phyloP scores from a whole-genome alignment of 176 grass and related monocot species.

The Oropetium thomaeum region DNA sequence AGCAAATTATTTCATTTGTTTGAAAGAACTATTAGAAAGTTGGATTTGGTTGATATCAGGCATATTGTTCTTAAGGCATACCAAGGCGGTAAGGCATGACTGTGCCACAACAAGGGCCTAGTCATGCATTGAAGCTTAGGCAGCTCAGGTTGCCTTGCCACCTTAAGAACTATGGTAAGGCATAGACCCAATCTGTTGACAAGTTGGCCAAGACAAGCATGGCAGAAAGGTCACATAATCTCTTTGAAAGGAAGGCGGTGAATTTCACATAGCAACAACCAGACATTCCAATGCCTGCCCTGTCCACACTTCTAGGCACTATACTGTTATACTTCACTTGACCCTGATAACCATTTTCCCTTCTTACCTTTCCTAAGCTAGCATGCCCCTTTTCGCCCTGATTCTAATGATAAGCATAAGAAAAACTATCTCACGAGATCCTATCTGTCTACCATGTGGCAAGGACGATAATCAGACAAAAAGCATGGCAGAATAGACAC shows the following conservation, averaged over 20 bases:
- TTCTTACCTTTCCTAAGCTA: not conserved
- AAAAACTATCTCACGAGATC: not conserved
- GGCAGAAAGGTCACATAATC: not conserved
- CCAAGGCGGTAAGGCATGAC: not conserved
- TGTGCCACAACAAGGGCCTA: not conserved
- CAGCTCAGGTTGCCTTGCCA: not conserved
- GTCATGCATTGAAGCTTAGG: not conserved
- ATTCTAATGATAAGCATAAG: not conserved
- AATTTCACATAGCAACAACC: not conserved
- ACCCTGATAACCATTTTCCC: not conserved
- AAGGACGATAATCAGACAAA: not conserved
- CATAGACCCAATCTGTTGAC: not conserved
- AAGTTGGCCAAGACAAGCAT: not conserved
- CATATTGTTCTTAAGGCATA: not conserved
- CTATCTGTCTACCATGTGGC: not conserved
- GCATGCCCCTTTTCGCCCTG: not conserved
- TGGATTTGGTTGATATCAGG: constrained; percentile 2
- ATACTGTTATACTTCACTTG: not conserved
- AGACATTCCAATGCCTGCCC: not conserved
- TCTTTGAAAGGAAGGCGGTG: not conserved
- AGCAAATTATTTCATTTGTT: not conserved
- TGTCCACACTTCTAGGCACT: not conserved
- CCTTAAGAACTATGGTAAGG: not conserved
- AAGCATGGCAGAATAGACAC: not conserved
- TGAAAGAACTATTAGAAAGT: too few species aligned